Percentiles rank a stretch among this genome's conserved stretches.
Conservation (phyloP, 768 basidiomycete species). For the Lentinula boryana region DNA sequence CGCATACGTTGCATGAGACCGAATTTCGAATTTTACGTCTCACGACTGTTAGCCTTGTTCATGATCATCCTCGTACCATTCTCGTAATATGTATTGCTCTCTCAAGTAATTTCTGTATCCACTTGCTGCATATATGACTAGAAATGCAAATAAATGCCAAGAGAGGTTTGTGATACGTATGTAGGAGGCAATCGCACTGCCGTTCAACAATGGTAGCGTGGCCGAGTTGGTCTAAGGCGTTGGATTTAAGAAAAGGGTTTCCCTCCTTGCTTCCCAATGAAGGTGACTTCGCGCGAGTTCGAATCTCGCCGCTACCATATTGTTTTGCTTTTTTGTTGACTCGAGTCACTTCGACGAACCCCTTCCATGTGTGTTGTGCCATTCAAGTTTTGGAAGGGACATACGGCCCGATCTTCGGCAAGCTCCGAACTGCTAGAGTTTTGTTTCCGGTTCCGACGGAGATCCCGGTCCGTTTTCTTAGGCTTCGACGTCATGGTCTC, state of each 20-base stretch:
- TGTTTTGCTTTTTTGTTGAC: neutral
- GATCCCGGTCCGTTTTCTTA: neutral
- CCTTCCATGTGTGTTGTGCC: neutral
- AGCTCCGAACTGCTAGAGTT: neutral
- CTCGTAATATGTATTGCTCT: neutral
- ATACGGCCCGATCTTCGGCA: neutral
- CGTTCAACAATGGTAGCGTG: neutral
- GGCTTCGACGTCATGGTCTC: neutral
- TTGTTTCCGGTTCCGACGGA: neutral
- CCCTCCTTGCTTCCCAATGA: slow-evolving; percentile 3
- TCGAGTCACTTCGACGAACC: neutral
- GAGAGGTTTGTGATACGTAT: no score
- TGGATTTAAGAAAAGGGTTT: slow-evolving; percentile 3
- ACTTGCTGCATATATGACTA: slow-evolving; percentile 68
- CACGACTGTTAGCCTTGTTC: slow-evolving; percentile 1
- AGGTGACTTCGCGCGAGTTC: slow-evolving; percentile 8
- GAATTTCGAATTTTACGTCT: slow-evolving; percentile 4
- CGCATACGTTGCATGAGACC: slow-evolving; percentile 60
- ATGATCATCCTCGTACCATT: neutral
- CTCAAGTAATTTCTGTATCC: slow-evolving; percentile 13
- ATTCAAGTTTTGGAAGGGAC: neutral
- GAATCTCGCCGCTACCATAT: slow-evolving; percentile 8
- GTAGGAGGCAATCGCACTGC: neutral
- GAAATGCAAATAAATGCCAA: slow-evolving; percentile 30
- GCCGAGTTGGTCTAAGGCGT: slow-evolving; percentile 10